Conservation (phyloP, 768 basidiomycete genomes). For the Leucocoprinus leucothites region DNA sequence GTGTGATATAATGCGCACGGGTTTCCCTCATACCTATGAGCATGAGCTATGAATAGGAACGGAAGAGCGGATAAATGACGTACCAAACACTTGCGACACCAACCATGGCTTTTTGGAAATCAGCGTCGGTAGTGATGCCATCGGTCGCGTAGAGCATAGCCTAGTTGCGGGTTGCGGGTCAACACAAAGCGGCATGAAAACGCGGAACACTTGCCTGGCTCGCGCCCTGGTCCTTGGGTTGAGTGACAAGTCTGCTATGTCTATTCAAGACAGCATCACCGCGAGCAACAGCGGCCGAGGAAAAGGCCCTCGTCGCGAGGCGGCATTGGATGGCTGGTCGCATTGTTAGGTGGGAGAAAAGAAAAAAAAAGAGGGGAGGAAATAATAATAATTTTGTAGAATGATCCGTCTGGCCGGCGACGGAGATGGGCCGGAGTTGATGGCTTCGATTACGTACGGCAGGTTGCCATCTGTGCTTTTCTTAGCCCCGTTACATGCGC, state of each 20-base stretch:
- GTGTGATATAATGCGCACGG: conserved; percentile 65
- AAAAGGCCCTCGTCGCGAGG: conserved; percentile 35
- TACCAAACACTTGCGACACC: conserved; percentile 97
- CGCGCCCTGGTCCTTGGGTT: conserved; percentile 92
- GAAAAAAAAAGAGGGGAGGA: neutral
- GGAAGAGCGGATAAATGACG: conserved; percentile 23
- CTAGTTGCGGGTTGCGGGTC: conserved; percentile 37
- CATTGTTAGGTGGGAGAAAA: conserved; percentile 18
- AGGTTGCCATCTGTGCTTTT: conserved; percentile 49
- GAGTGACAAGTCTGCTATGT: conserved; percentile 81
- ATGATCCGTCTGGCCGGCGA: conserved; percentile 14
- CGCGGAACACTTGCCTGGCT: conserved; percentile 61
- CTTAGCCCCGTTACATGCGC: conserved; percentile 42
- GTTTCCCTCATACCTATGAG: conserved; percentile 94
- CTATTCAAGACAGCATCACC: conserved; percentile 53
- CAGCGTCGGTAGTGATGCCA: conserved; percentile 72
- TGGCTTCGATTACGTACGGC: conserved; percentile 41
- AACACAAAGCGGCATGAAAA: neutral
- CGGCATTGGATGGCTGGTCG: conserved; percentile 22
- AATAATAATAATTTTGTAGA: neutral
- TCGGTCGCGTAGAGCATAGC: conserved; percentile 99
- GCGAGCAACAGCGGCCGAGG: conserved; percentile 35
- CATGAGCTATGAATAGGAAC: conserved; percentile 4
- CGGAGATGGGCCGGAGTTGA: conserved; percentile 15
- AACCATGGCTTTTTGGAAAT: conserved; percentile 96